Percentiles rank a stretch among this genome's conserved stretches.
phyloP scores from a whole-genome alignment of 306 rosid species.

The Rosa persica region DNA sequence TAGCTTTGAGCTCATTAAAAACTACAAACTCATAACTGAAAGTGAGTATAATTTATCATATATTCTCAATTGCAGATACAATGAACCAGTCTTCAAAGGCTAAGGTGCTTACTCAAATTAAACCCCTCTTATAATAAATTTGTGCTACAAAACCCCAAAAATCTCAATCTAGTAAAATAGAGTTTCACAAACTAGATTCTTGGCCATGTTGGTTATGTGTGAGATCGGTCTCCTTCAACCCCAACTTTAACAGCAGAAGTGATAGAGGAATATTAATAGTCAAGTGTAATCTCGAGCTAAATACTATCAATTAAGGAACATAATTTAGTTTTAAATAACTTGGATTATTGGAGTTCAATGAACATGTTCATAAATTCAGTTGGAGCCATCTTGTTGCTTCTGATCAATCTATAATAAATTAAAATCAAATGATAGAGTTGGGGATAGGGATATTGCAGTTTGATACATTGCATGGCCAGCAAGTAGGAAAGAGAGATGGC shows the following conservation, averaged over 20 bases:
- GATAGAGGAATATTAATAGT: neutral
- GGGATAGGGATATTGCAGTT: conserved; percentile 22
- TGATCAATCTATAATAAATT: neutral
- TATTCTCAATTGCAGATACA: conserved; percentile 28
- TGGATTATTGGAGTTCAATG: conserved; percentile 36
- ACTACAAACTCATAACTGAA: neutral
- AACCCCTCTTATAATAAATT: neutral
- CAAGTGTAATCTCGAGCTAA: neutral
- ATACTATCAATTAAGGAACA: neutral
- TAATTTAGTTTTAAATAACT: neutral
- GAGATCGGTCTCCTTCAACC: conserved; percentile 32
- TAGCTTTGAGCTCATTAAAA: neutral
- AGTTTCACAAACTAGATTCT: conserved; percentile 23
- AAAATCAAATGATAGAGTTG: conserved; percentile 9
- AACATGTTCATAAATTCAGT: conserved; percentile 29
- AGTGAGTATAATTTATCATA: neutral
- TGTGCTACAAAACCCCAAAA: conserved; percentile 28
- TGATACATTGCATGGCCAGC: conserved; percentile 42
- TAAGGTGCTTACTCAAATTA: neutral
- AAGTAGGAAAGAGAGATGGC: neutral
- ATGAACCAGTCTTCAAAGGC: conserved; percentile 28
- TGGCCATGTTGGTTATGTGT: conserved; percentile 26
- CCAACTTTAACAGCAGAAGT: conserved; percentile 16
- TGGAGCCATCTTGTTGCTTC: conserved; percentile 10
- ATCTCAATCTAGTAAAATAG: conserved; percentile 32